Evolutionary conservation across 2,329 filamentous ascomycete species (phyloP).

Genomic region (Fusarium euwallaceae): DNA sequence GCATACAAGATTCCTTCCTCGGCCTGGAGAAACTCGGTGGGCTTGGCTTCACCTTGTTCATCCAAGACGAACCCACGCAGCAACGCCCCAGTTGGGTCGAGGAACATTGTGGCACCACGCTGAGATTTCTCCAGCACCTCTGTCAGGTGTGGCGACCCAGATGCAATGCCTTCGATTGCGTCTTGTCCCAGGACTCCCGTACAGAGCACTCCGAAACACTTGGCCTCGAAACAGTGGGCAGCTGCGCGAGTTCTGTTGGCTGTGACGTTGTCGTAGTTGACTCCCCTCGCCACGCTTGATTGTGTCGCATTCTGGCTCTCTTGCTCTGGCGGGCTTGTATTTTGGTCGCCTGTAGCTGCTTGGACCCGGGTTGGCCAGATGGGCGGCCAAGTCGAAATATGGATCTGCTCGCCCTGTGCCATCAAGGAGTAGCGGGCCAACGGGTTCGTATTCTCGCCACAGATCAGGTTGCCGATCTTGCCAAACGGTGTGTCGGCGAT

Average conservation of each 20-base stretch:
- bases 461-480: slow-evolving; percentile 64
- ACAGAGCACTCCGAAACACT: slow-evolving; percentile 68
- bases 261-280: slow-evolving; percentile 66
- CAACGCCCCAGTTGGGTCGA: slow-evolving; percentile 63
- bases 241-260: slow-evolving; percentile 65
- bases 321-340: neutral
- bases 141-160: slow-evolving; percentile 46
- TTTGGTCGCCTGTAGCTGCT: too few species aligned
- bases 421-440: slow-evolving; percentile 65
- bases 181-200: slow-evolving; percentile 57
- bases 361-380: slow-evolving; percentile 63
- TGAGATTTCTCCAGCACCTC: slow-evolving; percentile 54
- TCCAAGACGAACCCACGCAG: slow-evolving; percentile 54
- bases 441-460: slow-evolving; percentile 70
- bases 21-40: slow-evolving; percentile 55
- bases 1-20: slow-evolving; percentile 65
- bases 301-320: neutral
- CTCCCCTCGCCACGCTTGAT: too few species aligned
- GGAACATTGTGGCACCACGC: slow-evolving; percentile 62
- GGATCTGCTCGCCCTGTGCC: slow-evolving; percentile 67
- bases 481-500: slow-evolving; percentile 61
- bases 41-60: slow-evolving; percentile 26
- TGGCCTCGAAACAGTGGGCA: slow-evolving; percentile 70
- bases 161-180: slow-evolving; percentile 52
- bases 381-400: slow-evolving; percentile 68